Conservation (phyloP, 768 basidiomycete genomes). For the Tricholomella constricta region DNA sequence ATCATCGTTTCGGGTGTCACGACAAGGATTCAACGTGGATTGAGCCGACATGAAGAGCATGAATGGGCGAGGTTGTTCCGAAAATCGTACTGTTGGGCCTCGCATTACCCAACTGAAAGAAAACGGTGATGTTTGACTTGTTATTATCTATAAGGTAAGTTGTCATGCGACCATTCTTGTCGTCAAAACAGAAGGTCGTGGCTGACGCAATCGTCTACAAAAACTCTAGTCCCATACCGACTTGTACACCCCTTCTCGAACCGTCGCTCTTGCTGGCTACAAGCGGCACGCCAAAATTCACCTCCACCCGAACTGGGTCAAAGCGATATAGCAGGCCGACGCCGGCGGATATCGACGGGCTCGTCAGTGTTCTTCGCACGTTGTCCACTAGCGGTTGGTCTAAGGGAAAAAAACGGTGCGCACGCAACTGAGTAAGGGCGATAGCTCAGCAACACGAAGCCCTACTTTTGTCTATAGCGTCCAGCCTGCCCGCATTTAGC, state of each 20-base stretch:
- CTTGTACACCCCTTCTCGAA: constrained; percentile 68
- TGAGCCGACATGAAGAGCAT: too few relatives aligned
- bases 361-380: constrained; percentile 40
- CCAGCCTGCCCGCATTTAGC: constrained; percentile 79
- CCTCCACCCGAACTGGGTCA: constrained; percentile 82
- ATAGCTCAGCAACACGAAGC: too few relatives aligned
- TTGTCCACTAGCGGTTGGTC: constrained; percentile 41
- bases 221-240: constrained; percentile 83
- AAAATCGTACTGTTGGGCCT: too few relatives aligned
- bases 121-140: too few relatives aligned
- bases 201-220: too few relatives aligned
- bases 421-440: neutral
- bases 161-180: too few relatives aligned
- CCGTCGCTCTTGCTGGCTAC: constrained; percentile 69
- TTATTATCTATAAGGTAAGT: too few relatives aligned
- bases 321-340: constrained; percentile 83
- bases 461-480: constrained; percentile 59
- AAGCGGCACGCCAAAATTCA: constrained; percentile 86
- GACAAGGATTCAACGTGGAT: too few relatives aligned
- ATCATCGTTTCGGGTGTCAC: too few relatives aligned
- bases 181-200: too few relatives aligned
- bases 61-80: too few relatives aligned
- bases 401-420: constrained; percentile 19
- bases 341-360: constrained; percentile 78
- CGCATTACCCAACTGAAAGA: too few relatives aligned